Conservation (phyloP, 768 basidiomycete genomes). For the Psilocybe tampanensis region DNA sequence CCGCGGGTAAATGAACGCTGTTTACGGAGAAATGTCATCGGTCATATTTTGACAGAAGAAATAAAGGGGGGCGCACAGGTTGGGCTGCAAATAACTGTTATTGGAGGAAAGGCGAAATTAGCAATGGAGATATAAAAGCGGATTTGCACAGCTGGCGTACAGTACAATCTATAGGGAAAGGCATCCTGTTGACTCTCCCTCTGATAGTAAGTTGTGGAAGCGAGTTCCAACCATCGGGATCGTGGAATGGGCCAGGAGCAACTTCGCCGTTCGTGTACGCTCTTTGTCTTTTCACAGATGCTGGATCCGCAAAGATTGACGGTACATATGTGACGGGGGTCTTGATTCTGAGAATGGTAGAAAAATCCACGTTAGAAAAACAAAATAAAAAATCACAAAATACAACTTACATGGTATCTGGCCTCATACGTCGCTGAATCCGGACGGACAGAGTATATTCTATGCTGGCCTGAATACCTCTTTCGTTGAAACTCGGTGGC, state of each 20-base stretch:
- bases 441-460: background rate
- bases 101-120: background rate
- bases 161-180: background rate
- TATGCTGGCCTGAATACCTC: background rate
- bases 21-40: background rate
- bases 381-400: background rate
- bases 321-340: conserved; percentile 2
- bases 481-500: conserved; percentile 1
- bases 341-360: conserved; percentile 1
- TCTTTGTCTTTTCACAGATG: background rate
- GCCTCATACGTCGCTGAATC: background rate
- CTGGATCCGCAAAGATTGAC: background rate
- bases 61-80: background rate
- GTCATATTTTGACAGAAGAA: background rate
- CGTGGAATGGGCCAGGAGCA: conserved; percentile 1
- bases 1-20: conserved; percentile 7
- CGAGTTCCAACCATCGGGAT: background rate
- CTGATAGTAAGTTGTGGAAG: background rate
- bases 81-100: background rate
- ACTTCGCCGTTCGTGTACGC: background rate
- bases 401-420: background rate
- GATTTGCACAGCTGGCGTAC: background rate
- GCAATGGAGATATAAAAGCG: background rate
- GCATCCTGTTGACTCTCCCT: background rate
- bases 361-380: too few relatives aligned